These are phyloP conservation scores for Oryza officinalis DNA, from an alignment of 176 grass and related monocot species.

Conservation along the genomic window DNA sequence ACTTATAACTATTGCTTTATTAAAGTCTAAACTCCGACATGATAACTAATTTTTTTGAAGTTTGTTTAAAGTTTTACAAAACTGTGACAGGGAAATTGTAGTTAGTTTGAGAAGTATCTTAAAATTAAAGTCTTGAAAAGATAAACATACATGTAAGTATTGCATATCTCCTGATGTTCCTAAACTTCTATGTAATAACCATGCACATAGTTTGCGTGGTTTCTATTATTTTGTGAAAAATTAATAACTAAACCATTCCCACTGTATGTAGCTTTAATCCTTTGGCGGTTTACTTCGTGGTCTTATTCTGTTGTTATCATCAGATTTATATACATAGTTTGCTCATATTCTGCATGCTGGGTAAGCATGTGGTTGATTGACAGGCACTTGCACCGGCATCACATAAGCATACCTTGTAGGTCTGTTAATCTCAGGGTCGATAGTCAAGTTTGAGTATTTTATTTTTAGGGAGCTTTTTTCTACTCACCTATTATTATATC, in stretches of 20 bases:
- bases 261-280: background rate
- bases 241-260: background rate
- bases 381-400: background rate
- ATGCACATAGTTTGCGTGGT: background rate
- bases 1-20: too few species aligned
- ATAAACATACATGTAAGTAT: background rate
- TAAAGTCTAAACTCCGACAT: too few species aligned
- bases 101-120: too few species aligned
- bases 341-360: background rate
- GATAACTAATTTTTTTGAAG: too few species aligned
- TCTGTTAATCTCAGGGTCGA: background rate
- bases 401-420: background rate
- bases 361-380: background rate
- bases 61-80: too few species aligned
- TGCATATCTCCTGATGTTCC: too few species aligned
- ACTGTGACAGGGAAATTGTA: too few species aligned
- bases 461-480: background rate
- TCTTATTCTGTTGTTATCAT: background rate
- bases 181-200: too few species aligned
- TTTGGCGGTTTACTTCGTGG: background rate
- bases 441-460: background rate
- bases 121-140: too few species aligned
- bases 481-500: background rate
- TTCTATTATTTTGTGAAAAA: background rate
- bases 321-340: background rate